phyloP scores from a whole-genome alignment of 352 stramenopile genomes.

The Aphanomyces cochlioides region DNA sequence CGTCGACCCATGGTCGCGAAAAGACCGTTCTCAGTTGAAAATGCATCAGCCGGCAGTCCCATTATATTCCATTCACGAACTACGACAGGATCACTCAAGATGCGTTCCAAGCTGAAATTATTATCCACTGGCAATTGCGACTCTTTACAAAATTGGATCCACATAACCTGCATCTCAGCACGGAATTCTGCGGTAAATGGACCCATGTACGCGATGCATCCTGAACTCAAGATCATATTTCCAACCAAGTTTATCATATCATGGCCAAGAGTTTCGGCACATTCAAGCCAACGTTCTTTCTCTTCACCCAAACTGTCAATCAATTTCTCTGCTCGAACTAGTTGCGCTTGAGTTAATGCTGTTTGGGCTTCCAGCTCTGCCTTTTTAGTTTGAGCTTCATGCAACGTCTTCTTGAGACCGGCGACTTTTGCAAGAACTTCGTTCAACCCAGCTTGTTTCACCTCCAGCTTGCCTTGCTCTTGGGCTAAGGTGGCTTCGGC shows the following conservation, averaged over 20 bases:
- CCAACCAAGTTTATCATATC: constrained; percentile 91
- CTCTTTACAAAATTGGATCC: constrained; percentile 77
- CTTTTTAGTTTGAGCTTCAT: constrained; percentile 90
- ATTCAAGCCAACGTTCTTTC: constrained; percentile 87
- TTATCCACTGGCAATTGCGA: constrained; percentile 77
- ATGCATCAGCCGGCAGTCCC: constrained; percentile 87
- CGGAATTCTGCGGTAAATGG: constrained; percentile 87
- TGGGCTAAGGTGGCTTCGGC: constrained; percentile 83
- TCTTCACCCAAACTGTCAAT: constrained; percentile 89
- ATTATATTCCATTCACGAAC: constrained; percentile 92
- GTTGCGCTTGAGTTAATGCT: constrained; percentile 78
- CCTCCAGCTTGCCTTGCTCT: constrained; percentile 79
- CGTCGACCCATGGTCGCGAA: constrained; percentile 87
- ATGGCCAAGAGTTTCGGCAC: constrained; percentile 57
- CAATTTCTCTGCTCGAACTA: constrained; percentile 85
- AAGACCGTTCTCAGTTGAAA: constrained; percentile 92
- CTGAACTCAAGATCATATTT: constrained; percentile 90
- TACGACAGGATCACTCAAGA: constrained; percentile 79
- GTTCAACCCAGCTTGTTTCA: constrained; percentile 84
- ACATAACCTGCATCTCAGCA: constrained; percentile 77
- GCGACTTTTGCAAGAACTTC: constrained; percentile 82
- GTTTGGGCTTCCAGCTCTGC: constrained; percentile 87
- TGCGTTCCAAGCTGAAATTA: constrained; percentile 81
- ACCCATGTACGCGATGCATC: constrained; percentile 90
- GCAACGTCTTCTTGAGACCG: constrained; percentile 81